A percentile compares a stretch with the other conserved stretches of the same genome.
These are phyloP conservation scores for Immersiporthe knoxdaviesiana DNA, from an alignment of 2,329 filamentous ascomycete species.

Conservation along the genomic window DNA sequence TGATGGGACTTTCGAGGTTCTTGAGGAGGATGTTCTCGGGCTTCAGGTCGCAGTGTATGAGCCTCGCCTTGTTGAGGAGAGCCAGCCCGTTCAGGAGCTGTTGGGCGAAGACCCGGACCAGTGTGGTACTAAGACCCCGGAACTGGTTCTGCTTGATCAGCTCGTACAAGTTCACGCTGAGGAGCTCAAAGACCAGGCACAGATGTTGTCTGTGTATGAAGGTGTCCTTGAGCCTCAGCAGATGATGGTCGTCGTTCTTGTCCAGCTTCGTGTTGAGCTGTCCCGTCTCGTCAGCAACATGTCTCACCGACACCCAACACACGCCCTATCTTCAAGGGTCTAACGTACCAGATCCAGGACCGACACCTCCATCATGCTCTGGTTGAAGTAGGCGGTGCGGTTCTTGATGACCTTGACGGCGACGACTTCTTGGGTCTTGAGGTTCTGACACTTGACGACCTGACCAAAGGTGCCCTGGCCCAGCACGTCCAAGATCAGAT, in stretches of 20 bases:
- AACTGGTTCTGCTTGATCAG: constrained; percentile 99
- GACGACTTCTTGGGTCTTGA: constrained; percentile 97
- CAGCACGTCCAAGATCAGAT: constrained; percentile 94
- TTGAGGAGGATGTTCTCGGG: constrained; percentile 97
- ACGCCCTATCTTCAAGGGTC: constrained; percentile 5
- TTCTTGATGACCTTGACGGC: constrained; percentile 99
- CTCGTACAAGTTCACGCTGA: constrained; percentile 98
- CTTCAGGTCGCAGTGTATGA: constrained; percentile 98
- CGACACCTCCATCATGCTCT: constrained; percentile 99
- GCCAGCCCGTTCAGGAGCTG: constrained; percentile 92
- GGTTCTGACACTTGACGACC: constrained; percentile 97
- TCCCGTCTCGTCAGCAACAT: constrained; percentile 20
- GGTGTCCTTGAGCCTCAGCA: constrained; percentile 92
- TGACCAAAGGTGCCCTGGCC: constrained; percentile 98
- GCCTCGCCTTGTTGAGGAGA: constrained; percentile 89
- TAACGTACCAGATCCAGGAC: constrained; percentile 83
- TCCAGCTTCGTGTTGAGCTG: constrained; percentile 97
- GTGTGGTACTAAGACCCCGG: constrained; percentile 91
- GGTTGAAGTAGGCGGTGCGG: constrained; percentile 97
- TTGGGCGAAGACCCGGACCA: constrained; percentile 96
- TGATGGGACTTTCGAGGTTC: constrained; percentile 97
- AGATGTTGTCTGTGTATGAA: constrained; percentile 98
- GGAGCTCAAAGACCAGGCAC: constrained; percentile 91
- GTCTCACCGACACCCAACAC: neutral
- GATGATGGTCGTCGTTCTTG: constrained; percentile 98